Base-by-base conservation (phyloP, 78 protist genomes). In the Emiliania huxleyi region DNA sequence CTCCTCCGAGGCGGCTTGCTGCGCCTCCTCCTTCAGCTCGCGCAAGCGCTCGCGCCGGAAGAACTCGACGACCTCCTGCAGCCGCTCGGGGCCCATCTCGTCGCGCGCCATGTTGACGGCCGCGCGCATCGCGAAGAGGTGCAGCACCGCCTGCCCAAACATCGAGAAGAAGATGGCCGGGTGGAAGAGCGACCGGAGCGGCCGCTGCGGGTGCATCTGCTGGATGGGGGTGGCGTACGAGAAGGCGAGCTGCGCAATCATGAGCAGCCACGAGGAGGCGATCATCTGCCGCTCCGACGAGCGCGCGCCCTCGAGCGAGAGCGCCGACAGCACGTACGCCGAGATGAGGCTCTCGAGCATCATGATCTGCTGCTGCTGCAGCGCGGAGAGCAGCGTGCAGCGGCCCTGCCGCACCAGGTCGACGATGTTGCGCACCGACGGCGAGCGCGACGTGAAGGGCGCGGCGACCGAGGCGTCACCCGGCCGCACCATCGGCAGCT, bases 381-480 rank as follows among this genome's bases (percentile, higher is more conserved):
- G 40, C 62, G 93, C 85, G 15, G 93, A 90, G 40, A 90, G 87
- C 25, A 90, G 56, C 56, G 93, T 90, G 48, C 93, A 91, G 44
- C 90, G 48, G 8, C 94, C 94, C 52, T 91, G 94, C 8, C 94
- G 89, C 23, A 75, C 37, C 26, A 91, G 48, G 52, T 73, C 88
- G 49, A 91, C 93, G 87, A 69, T 43, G 55, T 69, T 40, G n/a
- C 56, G 85, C n/a, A 90, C 85, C 22, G 85, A 62, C 2, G 93
- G 93, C 46, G 62, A 5, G 25, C 71, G 15, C 55, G 93, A 81
- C 52, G 96, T 94, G 92, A 94, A 94, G 25, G 96, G 96, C 19
- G 96, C 94, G 2, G 96, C 96, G 12, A 94, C 91, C 3, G 93
- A 88, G 15, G 96, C 96, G 46, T 94, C 94, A 12, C 94, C 94